phyloP scores from a whole-genome alignment of 2,329 filamentous ascomycete genomes.

The Neofusicoccum cordaticola region DNA sequence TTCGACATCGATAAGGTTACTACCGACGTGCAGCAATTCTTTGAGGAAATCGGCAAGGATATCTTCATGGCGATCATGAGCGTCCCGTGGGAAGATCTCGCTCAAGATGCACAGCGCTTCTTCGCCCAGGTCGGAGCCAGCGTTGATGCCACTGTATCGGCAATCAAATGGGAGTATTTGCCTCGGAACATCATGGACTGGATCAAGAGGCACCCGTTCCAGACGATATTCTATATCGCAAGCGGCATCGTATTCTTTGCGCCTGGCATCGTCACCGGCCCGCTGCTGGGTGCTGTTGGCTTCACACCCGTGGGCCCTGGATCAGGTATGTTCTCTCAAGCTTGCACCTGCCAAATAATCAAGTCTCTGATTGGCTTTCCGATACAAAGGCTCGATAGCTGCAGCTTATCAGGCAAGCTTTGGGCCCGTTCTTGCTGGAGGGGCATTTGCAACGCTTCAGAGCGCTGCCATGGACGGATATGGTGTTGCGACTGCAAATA shows the following conservation, averaged over 20 bases:
- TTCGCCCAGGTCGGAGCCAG: not conserved
- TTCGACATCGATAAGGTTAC: not conserved
- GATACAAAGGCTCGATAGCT: slow-evolving; percentile 24
- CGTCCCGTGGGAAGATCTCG: not conserved
- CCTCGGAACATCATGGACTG: not conserved
- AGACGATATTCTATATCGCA: slow-evolving; percentile 25
- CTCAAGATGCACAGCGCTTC: not conserved
- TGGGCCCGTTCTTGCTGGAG: slow-evolving; percentile 24
- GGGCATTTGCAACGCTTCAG: slow-evolving; percentile 27
- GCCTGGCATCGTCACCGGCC: slow-evolving; percentile 25
- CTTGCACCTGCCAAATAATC: no score
- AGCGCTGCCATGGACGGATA: slow-evolving; percentile 35
- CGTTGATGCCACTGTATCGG: not conserved
- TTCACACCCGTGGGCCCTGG: slow-evolving; percentile 25
- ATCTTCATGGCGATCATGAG: not conserved
- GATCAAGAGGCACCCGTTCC: slow-evolving; percentile 25
- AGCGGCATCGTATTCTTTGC: slow-evolving; percentile 25
- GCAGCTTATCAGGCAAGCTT: slow-evolving; percentile 25
- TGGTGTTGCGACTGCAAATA: slow-evolving; percentile 22
- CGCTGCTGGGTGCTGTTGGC: slow-evolving; percentile 25
- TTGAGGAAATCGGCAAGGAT: not conserved
- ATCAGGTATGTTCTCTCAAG: slow-evolving; percentile 20
- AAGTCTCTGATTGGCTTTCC: no score
- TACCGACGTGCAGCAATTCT: not conserved
- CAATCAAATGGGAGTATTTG: not conserved